phyloP scores from a whole-genome alignment of 1,139 yeast species.

The Kodamaea suecica region DNA sequence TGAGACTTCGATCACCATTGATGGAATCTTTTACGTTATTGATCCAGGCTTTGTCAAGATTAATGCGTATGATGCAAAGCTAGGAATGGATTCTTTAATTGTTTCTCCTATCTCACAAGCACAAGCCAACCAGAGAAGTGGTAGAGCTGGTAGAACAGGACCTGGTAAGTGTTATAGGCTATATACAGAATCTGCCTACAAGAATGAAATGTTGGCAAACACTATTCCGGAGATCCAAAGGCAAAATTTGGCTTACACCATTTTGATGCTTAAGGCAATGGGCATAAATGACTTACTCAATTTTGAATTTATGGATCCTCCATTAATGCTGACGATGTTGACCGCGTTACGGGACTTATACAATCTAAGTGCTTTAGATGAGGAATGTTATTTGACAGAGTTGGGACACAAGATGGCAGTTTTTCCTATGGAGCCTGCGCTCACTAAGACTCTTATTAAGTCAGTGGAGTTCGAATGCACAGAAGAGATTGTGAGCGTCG shows the following conservation, averaged over 20 bases:
- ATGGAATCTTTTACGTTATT: constrained; percentile 71
- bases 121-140: constrained; percentile 78
- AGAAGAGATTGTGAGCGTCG: constrained; percentile 78
- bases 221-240: constrained; percentile 92
- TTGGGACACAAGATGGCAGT: constrained; percentile 85
- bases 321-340: constrained; percentile 70
- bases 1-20: constrained; percentile 62
- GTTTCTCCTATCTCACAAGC: constrained; percentile 78
- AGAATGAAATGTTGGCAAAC: constrained; percentile 77
- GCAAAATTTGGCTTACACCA: constrained; percentile 80
- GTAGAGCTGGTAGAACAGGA: constrained; percentile 85
- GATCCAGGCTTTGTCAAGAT: constrained; percentile 82
- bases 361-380: constrained; percentile 78
- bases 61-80: constrained; percentile 69
- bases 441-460: constrained; percentile 75
- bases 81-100: constrained; percentile 76
- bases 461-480: constrained; percentile 76
- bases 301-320: constrained; percentile 95
- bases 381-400: constrained; percentile 67
- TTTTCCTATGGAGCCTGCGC: constrained; percentile 93
- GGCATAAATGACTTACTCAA: constrained; percentile 78
- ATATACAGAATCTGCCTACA: constrained; percentile 66
- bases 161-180: constrained; percentile 78
- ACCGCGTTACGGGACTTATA: constrained; percentile 82
- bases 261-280: constrained; percentile 90